Percentiles rank a stretch among this genome's conserved stretches.
These are phyloP conservation scores for Argentina anserina DNA, from an alignment of 306 rosid species.

Conservation along the genomic window DNA sequence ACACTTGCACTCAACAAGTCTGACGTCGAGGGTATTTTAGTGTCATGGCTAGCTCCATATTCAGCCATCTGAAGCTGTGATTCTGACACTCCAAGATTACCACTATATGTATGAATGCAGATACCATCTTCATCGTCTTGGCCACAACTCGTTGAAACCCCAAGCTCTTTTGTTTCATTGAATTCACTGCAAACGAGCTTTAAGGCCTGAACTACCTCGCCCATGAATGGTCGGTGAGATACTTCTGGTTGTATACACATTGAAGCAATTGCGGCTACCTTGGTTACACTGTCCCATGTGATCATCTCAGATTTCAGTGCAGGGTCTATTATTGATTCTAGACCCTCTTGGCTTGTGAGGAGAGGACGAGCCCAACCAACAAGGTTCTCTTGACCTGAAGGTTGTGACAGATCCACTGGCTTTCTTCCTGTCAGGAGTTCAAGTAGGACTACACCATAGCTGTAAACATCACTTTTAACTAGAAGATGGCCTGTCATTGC, in stretches of 20 bases:
- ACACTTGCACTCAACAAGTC: slow-evolving; percentile 42
- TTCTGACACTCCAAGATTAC: slow-evolving; percentile 16
- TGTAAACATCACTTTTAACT: slow-evolving; percentile 95
- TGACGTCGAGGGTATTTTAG: slow-evolving; percentile 43
- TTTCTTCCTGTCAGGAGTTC: slow-evolving; percentile 94
- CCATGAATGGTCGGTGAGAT: slow-evolving; percentile 93
- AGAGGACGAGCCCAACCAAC: slow-evolving; percentile 93
- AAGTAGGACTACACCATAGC: slow-evolving; percentile 95
- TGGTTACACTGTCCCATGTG: slow-evolving; percentile 51
- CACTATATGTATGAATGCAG: slow-evolving; percentile 29
- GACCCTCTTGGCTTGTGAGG: slow-evolving; percentile 68
- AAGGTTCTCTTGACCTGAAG: slow-evolving; percentile 92
- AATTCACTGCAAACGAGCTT: slow-evolving; percentile 89
- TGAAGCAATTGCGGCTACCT: slow-evolving; percentile 96
- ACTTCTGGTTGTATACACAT: slow-evolving; percentile 98
- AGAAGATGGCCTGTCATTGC: slow-evolving; percentile 99
- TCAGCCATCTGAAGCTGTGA: slow-evolving; percentile 22
- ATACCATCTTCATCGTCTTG: slow-evolving; percentile 45
- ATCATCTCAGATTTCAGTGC: slow-evolving; percentile 41
- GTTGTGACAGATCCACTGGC: slow-evolving; percentile 88
- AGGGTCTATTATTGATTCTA: slow-evolving; percentile 69
- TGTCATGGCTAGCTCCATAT: slow-evolving; percentile 36
- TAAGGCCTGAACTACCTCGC: slow-evolving; percentile 95
- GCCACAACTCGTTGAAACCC: slow-evolving; percentile 41
- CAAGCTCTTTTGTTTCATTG: slow-evolving; percentile 47